Evolutionary conservation across 2,329 filamentous ascomycete genomes (phyloP), one percentile per base, ranked within the genome.

Genomic region (Colletotrichum sidae): DNA sequence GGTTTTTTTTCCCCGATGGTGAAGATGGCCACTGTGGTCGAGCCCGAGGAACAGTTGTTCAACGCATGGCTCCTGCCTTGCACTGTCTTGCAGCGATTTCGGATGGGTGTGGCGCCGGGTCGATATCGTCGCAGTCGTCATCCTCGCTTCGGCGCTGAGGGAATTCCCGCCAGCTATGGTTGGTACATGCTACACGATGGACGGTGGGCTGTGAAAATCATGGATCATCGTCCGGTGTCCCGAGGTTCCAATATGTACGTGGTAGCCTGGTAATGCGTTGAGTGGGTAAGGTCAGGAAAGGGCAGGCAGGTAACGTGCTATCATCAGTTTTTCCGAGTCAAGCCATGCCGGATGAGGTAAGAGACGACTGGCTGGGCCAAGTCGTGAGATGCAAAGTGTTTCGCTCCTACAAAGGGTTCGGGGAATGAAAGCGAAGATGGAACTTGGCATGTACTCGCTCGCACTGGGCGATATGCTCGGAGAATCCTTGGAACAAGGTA

Each of bases 321-420:
- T 63, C 63, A 44, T 45, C 52, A 52, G 33, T 65, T 56, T 65
- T 63, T 25, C 25, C 57, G 58, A 66, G 63, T 63, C 57, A 66
- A 66, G 57, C 63, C 58, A 57, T 61, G 59, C 52, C 53, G 9
- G 46, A 57, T 57, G n/a, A 46, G 56, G 61, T 45, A 55, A 55
- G 38, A 60, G 50, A 41, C 59, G 25, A 25, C 25, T 25, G 33
- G 58, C 38, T 56, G 45, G 58, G 51, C 62, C 62, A 39, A 17
- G 63, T 66, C 58, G 47, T 52, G 51, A 66, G 44, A 33, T 52
- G 58, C 37, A 25, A 57, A 62, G 51, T 63, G 59, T 66, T 66
- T 66, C 63, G 63, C 46, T 57, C 45, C 55, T 17, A 25, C 25
- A 25, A 25, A 25, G 25, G 25, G 25, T 25, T 25, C 25, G 25